phyloP scores from a whole-genome alignment of 805 yeast species.

The Grigorovia yakushimaensis region DNA sequence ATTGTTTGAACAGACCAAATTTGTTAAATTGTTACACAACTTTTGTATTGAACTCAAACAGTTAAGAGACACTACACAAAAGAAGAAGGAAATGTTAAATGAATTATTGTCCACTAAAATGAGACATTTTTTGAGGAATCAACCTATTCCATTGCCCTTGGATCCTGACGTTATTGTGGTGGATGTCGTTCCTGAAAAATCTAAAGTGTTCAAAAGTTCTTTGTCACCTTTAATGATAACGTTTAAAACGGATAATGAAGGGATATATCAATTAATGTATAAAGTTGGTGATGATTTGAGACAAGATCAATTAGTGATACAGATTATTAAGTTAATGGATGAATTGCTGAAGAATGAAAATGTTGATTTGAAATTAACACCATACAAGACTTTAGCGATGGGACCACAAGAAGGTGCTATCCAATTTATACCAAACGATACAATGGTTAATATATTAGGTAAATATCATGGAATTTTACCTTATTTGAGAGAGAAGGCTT shows the following conservation, averaged over 20 bases:
- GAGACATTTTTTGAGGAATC: constrained; percentile 31
- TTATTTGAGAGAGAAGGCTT: constrained; percentile 39
- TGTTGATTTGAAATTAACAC: constrained; percentile 76
- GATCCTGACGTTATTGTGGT: constrained; percentile 69
- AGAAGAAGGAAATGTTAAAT: constrained; percentile 60
- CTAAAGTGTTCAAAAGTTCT: constrained; percentile 84
- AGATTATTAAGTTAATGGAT: constrained; percentile 86
- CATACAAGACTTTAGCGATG: constrained; percentile 84
- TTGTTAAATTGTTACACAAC: constrained; percentile 55
- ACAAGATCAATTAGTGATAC: constrained; percentile 95
- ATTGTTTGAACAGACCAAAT: constrained; percentile 52
- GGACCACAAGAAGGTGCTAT: constrained; percentile 87
- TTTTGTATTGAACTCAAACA: constrained; percentile 56
- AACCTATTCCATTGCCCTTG: constrained; percentile 63
- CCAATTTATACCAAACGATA: constrained; percentile 89
- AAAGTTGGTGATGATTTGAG: constrained; percentile 91
- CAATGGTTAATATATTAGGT: constrained; percentile 68
- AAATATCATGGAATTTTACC: constrained; percentile 69
- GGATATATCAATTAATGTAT: constrained; percentile 72
- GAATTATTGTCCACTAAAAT: constrained; percentile 32
- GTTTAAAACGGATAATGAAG: constrained; percentile 48
- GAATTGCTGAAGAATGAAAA: constrained; percentile 80
- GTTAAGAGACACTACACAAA: constrained; percentile 66
- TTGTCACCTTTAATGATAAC: constrained; percentile 80
- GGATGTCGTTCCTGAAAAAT: constrained; percentile 71